Evolutionary conservation across 202 grass and related monocot genomes (phyloP), one percentile per base, ranked within the genome.

Genomic region (Panicum hallii): DNA sequence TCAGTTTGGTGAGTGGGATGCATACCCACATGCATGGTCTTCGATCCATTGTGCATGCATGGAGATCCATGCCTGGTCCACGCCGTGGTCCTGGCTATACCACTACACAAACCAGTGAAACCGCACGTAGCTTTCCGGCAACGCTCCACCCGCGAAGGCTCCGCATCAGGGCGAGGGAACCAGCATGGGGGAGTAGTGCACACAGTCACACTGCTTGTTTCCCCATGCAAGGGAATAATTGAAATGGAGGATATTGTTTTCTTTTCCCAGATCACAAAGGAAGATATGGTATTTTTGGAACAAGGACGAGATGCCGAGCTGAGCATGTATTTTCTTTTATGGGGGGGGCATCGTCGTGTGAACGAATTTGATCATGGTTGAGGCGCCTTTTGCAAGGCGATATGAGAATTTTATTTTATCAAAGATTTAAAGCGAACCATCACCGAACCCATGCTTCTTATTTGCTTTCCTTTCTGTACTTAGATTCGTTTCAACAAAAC

Each of bases 131-230:
- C 79, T 47, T 77, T 32, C 63, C 26, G 40, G 52, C 48, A 48
- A 49, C 40, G 26, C 64, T 69, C 64, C 83, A 78, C 5, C 74
- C 53, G 28, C 63, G 83, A 85, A 70, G 64, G 12, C 64, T 49
- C 53, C 64, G 74, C 12, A 23, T 14, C 26, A 70, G 74, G 64
- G 32, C 54, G 2, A 42, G 32, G 50, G 52, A 78, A 70, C 36
- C 2, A 38, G 5, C 62, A 77, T 47, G 63, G 73, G 63, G 49
- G 54, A 7, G 16, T 49, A 54, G 52, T 54, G 1, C 44, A 46
- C 44, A 49, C 47, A 49, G 12, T 49, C 14, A 49, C 47, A 13
- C 15, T 32, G 32, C 32, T 57, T 22, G 20, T 57, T 57, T 57
- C 9, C 19, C 2, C 54, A 49, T 15, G 13, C 12, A 49, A 49